Evolutionary conservation across 2,329 filamentous ascomycete species (phyloP).

Genomic region (Massarina eburnea): DNA sequence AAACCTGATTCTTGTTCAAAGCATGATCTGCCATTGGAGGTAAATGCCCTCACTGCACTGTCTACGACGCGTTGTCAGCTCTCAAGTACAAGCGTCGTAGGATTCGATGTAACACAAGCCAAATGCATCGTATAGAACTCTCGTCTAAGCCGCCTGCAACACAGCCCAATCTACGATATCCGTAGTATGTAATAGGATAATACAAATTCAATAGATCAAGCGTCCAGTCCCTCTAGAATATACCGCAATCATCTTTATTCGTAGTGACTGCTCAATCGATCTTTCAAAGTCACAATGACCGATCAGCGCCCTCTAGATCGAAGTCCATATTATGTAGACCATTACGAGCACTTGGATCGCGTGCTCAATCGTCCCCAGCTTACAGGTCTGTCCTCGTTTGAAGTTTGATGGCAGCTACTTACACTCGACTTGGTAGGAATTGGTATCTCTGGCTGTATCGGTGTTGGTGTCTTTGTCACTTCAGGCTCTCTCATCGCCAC

Average conservation of each 20-base stretch:
- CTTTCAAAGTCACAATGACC: slow-evolving; percentile 1
- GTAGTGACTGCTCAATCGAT: not conserved
- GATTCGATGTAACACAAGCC: no score
- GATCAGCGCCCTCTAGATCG: slow-evolving; percentile 18
- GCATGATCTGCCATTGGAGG: no score
- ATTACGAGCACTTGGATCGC: slow-evolving; percentile 24
- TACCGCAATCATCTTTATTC: no score
- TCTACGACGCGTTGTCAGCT: no score
- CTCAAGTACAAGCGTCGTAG: no score
- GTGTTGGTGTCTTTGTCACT: slow-evolving; percentile 21
- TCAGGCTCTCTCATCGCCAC: slow-evolving; percentile 20
- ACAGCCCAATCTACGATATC: slow-evolving; percentile 3
- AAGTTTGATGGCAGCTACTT: not conserved
- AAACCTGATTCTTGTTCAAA: no score
- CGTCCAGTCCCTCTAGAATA: no score
- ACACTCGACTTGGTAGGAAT: slow-evolving; percentile 13
- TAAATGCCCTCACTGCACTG: no score
- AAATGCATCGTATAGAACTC: no score
- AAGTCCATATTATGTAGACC: slow-evolving; percentile 18
- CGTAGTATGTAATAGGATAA: no score
- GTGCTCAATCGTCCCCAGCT: slow-evolving; percentile 22
- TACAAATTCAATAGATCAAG: no score
- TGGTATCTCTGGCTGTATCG: slow-evolving; percentile 25
- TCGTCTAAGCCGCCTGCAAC: slow-evolving; percentile 2
- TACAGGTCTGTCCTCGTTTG: slow-evolving; percentile 12